Conservation (phyloP, 2,329 filamentous ascomycete species). For the Colletotrichum incanum region DNA sequence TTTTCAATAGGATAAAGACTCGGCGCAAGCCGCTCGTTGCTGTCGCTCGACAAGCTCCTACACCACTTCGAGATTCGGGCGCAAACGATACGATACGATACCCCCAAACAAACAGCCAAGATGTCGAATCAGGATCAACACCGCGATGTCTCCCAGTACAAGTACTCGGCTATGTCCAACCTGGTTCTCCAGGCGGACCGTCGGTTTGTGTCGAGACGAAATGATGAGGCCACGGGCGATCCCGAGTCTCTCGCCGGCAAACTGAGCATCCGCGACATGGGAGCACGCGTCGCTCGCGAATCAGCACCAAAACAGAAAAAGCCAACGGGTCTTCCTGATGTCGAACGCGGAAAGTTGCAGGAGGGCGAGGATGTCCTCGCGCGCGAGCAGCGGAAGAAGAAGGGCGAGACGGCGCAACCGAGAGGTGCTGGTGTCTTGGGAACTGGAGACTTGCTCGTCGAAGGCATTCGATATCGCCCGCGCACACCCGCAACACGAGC, state of each 20-base stretch:
- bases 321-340: conserved; percentile 74
- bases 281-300: conserved; percentile 84
- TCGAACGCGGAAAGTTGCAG: conserved; percentile 82
- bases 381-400: conserved; percentile 89
- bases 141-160: conserved; percentile 94
- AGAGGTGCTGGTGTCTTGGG: conserved; percentile 85
- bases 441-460: conserved; percentile 87
- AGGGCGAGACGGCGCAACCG: conserved; percentile 78
- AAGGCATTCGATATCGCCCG: conserved; percentile 92
- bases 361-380: conserved; percentile 89
- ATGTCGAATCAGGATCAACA: conserved; percentile 84
- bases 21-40: conserved; percentile 41
- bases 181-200: conserved; percentile 99
- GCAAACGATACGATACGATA: conserved; percentile 35
- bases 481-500: conserved; percentile 92
- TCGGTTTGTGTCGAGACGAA: conserved; percentile 92
- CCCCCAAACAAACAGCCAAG: conserved; percentile 52
- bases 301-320: conserved; percentile 87
- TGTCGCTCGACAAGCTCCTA: conserved; percentile 39
- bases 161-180: conserved; percentile 99
- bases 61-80: conserved; percentile 24
- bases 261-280: conserved; percentile 96
- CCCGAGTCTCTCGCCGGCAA: conserved; percentile 97
- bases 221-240: conserved; percentile 96
- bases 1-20: conserved; percentile 22